Evolutionary conservation across 495 filamentous ascomycete species (phyloP).

Genomic region (Penicillium canariense): DNA sequence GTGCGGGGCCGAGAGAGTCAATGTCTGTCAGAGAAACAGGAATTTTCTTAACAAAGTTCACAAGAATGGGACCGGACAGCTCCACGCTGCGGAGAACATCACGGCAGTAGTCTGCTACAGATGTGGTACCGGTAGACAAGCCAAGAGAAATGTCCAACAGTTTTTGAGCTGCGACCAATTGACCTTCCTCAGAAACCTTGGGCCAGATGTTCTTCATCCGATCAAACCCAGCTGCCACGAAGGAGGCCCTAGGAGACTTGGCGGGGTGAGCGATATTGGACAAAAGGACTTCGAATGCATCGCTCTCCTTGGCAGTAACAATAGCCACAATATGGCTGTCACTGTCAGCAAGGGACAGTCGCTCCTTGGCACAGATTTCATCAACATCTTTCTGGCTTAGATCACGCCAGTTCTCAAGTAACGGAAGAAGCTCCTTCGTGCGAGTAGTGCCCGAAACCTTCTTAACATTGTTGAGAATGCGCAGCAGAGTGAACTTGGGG

Average conservation of each 20-base stretch:
- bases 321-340: constrained; percentile 60
- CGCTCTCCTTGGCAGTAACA: constrained; percentile 63
- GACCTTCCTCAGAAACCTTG: constrained; percentile 61
- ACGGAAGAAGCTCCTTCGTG: constrained; percentile 65
- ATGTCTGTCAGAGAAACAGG: constrained; percentile 60
- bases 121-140: constrained; percentile 16
- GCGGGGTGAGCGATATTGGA: constrained; percentile 49
- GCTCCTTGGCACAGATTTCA: constrained; percentile 51
- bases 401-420: constrained; percentile 63
- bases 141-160: constrained; percentile 56
- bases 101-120: constrained; percentile 53
- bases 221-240: constrained; percentile 60
- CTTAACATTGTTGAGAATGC: constrained; percentile 65
- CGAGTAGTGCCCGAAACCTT: constrained; percentile 65
- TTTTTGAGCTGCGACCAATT: constrained; percentile 54
- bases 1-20: constrained; percentile 59
- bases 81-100: constrained; percentile 66
- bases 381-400: constrained; percentile 44
- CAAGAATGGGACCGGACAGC: constrained; percentile 67
- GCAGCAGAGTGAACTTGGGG: constrained; percentile 67
- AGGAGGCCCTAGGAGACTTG: constrained; percentile 41
- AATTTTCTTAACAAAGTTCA: constrained; percentile 65
- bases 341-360: constrained; percentile 55
- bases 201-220: constrained; percentile 69
- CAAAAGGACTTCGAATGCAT: constrained; percentile 61